phyloP scores from a whole-genome alignment of 176 grass and related monocot genomes.

The Carex parvula region DNA sequence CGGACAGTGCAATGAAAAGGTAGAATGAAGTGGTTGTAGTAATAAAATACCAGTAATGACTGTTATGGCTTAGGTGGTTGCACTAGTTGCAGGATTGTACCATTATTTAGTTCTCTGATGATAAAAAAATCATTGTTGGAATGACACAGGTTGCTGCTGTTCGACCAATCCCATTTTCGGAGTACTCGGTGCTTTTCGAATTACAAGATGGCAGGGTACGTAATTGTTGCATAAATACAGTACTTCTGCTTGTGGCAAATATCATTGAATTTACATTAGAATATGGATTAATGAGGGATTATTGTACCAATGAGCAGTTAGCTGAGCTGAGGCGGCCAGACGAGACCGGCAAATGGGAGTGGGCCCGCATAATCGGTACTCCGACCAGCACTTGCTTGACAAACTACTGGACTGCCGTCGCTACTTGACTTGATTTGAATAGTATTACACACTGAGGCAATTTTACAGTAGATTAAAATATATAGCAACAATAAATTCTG shows the following conservation, averaged over 20 bases:
- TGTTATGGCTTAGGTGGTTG: neutral
- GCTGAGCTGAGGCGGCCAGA: slow-evolving; percentile 70
- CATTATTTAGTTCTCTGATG: neutral
- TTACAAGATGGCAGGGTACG: slow-evolving; percentile 85
- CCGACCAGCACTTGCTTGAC: slow-evolving; percentile 76
- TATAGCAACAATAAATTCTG: neutral
- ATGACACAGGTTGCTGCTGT: slow-evolving; percentile 58
- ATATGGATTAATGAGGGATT: neutral
- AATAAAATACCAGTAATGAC: neutral
- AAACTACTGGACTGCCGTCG: slow-evolving; percentile 81
- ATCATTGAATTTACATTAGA: neutral
- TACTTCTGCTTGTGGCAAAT: neutral
- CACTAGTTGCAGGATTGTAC: neutral
- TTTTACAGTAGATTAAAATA: neutral
- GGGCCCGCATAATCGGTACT: slow-evolving; percentile 69
- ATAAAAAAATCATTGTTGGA: slow-evolving; percentile 2
- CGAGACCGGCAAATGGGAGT: slow-evolving; percentile 48
- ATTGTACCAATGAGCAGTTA: slow-evolving; percentile 46
- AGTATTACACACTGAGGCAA: neutral
- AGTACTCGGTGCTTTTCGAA: slow-evolving; percentile 72
- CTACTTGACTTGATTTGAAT: slow-evolving; percentile 36
- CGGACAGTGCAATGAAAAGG: slow-evolving; percentile 77
- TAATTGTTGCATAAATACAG: slow-evolving; percentile 2
- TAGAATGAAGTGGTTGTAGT: neutral
- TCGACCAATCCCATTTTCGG: slow-evolving; percentile 75